Evolutionary conservation across 2,329 filamentous ascomycete species (phyloP).

Genomic region (Xylariomycetidae sp.): DNA sequence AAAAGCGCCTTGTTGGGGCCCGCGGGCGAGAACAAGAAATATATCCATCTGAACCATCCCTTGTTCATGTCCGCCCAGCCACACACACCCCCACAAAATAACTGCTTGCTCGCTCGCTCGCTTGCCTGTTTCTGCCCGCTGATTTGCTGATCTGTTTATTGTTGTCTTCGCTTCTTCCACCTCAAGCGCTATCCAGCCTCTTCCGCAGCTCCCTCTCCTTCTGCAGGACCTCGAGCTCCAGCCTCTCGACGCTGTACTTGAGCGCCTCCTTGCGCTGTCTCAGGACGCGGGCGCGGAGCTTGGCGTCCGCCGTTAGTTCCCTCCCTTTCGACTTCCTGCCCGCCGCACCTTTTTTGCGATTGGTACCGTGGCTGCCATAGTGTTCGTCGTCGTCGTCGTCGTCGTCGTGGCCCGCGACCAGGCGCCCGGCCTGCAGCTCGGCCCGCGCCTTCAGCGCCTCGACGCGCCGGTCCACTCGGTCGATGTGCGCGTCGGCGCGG

Average conservation of each 20-base stretch:
- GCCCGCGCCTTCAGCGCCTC: slow-evolving; percentile 77
- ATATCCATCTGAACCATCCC: too few relatives aligned
- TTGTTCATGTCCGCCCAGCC: too few relatives aligned
- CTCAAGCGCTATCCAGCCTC: slow-evolving; percentile 36
- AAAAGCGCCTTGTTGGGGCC: too few relatives aligned
- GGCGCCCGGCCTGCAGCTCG: slow-evolving; percentile 74
- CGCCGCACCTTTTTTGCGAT: too few relatives aligned
- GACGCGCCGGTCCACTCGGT: slow-evolving; percentile 77
- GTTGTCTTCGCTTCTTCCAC: not conserved
- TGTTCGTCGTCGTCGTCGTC: not conserved
- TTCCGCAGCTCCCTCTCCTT: slow-evolving; percentile 57
- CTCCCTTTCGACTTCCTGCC: too few relatives aligned
- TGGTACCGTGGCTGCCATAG: too few relatives aligned
- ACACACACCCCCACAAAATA: too few relatives aligned
- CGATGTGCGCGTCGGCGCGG: slow-evolving; percentile 77
- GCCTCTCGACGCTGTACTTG: slow-evolving; percentile 78
- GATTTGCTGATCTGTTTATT: not conserved
- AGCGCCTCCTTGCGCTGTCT: slow-evolving; percentile 79
- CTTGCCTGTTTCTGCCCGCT: not conserved
- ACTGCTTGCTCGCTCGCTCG: too few relatives aligned
- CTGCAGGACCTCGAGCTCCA: slow-evolving; percentile 83
- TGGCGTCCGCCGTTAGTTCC: slow-evolving; percentile 29
- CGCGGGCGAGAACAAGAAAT: too few relatives aligned
- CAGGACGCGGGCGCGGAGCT: slow-evolving; percentile 54
- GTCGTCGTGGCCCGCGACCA: slow-evolving; percentile 20